Conservation (phyloP, 1,284 basidiomycete genomes). For the Pseudozyma sp. region DNA sequence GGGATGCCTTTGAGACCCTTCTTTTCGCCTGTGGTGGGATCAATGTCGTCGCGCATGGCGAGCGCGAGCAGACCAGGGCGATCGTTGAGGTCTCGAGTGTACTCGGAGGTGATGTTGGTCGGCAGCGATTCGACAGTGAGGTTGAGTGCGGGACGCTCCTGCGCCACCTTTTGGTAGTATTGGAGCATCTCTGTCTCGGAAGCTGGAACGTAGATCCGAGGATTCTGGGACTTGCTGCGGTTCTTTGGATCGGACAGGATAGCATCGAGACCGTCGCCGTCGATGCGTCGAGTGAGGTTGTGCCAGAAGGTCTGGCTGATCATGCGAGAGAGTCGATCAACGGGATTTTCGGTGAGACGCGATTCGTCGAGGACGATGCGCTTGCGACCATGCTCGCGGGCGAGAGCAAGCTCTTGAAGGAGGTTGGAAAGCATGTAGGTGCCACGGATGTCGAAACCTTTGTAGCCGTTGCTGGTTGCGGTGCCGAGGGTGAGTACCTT, state of each 20-base stretch:
- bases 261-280: slow-evolving; percentile 94
- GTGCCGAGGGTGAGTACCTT: slow-evolving; percentile 96
- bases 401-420: slow-evolving; percentile 96
- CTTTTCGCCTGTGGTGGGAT: slow-evolving; percentile 68
- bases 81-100: slow-evolving; percentile 91
- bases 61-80: slow-evolving; percentile 93
- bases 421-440: slow-evolving; percentile 94
- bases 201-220: slow-evolving; percentile 92
- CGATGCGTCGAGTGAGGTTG: slow-evolving; percentile 93
- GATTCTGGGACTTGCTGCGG: slow-evolving; percentile 68
- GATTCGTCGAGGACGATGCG: slow-evolving; percentile 98
- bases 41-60: slow-evolving; percentile 88
- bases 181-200: slow-evolving; percentile 92
- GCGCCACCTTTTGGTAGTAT: slow-evolving; percentile 78
- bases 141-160: slow-evolving; percentile 76
- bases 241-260: slow-evolving; percentile 97
- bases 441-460: slow-evolving; percentile 77
- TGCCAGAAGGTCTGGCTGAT: slow-evolving; percentile 99
- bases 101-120: slow-evolving; percentile 85
- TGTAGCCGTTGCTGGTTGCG: slow-evolving; percentile 96
- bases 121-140: slow-evolving; percentile 91
- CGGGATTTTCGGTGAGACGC: slow-evolving; percentile 94
- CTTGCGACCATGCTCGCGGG: slow-evolving; percentile 92
- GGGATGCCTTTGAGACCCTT: slow-evolving; percentile 87
- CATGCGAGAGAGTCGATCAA: slow-evolving; percentile 96